Base-by-base conservation (phyloP, 208 protist genomes). In the Willaertia magna region DNA sequence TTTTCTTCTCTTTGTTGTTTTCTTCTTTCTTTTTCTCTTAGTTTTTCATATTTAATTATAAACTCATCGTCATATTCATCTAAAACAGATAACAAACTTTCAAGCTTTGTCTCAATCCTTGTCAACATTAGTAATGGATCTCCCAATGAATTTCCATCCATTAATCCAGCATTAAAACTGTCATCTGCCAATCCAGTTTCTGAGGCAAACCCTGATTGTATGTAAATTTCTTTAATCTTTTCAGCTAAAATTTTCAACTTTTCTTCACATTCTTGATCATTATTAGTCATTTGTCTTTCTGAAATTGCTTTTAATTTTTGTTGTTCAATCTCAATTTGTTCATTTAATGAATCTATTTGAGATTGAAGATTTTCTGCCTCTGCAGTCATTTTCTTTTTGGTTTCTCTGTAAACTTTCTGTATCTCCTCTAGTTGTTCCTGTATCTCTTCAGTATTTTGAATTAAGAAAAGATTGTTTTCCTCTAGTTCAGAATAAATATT, bases 401-500 rank as follows among this genome's bases (percentile, higher is more conserved):
- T 94, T 39, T 90, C 88, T 40, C 93, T 85, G 85, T 93, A 96
- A 79, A 95, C 91, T 84, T 92, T 92, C 52, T 93, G 90, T 26
- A 97, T 92, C 46, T 94, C 92, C 85, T 98, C 95, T 47, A 98
- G 89, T 87, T 95, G 93, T 89, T 97, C 95, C 90, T 98, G 94
- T 51, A 96, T 92, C 76, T 93, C 91, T 51, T 85, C 22, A 74
- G 86, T 84, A 89, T 96, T 98, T 87, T 98, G 95, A 85, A 98
- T 98, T 40, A 98, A 90, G 83, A 98, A 97, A 55, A 98, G 90
- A 78, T 98, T 98, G 34, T 93, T 93, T 85, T 98, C 96, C 89
- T 98, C 95, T 1, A 98, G 93, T 84, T 94, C 95, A 74, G 95
- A 94, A 90, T 97, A 98, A 61, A 96, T 95, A 82, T 97, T 92